Conservation (phyloP, 768 basidiomycete genomes). For the Mycena latifolia region DNA sequence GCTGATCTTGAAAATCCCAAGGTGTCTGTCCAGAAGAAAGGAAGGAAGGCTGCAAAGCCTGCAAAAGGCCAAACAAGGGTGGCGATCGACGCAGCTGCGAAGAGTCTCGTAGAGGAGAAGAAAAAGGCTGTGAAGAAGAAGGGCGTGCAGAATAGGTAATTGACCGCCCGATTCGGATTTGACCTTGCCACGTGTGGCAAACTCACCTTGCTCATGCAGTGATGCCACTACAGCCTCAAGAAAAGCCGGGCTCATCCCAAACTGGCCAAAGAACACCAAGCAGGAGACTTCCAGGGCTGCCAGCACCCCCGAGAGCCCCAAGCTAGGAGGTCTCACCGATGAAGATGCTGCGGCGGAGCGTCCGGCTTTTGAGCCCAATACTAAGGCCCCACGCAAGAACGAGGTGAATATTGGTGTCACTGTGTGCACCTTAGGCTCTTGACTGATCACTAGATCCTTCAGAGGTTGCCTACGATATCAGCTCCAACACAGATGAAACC, state of each 20-base stretch:
- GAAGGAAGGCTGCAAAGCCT: neutral
- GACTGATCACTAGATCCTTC: no score
- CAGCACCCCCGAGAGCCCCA: no score
- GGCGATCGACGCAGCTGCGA: neutral
- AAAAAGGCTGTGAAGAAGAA: neutral
- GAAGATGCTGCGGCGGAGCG: neutral
- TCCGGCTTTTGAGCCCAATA: neutral
- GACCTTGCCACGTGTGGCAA: neutral
- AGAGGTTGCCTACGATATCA: neutral
- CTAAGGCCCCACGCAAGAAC: neutral
- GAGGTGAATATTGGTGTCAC: neutral
- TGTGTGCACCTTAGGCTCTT: no score
- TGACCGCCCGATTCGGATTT: no score
- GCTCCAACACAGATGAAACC: neutral
- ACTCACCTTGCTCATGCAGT: neutral
- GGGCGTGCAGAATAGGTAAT: neutral
- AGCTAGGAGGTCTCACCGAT: conserved; percentile 5
- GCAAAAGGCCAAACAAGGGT: neutral
- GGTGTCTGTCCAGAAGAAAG: no score
- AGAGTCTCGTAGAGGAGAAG: neutral
- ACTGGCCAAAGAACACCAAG: neutral
- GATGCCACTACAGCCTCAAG: neutral
- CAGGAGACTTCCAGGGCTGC: neutral
- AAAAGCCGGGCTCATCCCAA: neutral
- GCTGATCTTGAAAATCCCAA: no score